These are phyloP conservation scores for Theobroma cacao DNA, from an alignment of 345 rosid species.

Conservation along the genomic window DNA sequence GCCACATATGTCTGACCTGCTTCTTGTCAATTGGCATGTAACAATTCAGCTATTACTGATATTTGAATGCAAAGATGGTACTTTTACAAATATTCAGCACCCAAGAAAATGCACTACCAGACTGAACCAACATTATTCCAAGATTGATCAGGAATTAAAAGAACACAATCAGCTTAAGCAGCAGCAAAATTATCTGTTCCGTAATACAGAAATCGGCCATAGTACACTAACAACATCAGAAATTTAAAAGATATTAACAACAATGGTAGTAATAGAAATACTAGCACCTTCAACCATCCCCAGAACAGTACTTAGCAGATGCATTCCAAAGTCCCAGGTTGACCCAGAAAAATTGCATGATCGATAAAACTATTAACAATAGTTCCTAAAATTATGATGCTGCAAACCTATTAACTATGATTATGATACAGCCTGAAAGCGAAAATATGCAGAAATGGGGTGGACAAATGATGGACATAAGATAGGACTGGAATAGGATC, in stretches of 20 bases:
- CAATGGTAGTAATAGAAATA: not conserved
- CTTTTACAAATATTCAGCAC: slow-evolving; percentile 2
- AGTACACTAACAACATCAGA: not conserved
- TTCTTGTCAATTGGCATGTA: slow-evolving; percentile 20
- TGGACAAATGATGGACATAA: not conserved
- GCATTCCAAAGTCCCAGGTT: not conserved
- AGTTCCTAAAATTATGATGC: not conserved
- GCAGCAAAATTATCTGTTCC: not conserved
- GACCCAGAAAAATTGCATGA: not conserved
- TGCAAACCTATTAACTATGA: not conserved
- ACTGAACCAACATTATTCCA: not conserved
- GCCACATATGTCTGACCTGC: slow-evolving; percentile 75
- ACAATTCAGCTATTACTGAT: slow-evolving; percentile 9
- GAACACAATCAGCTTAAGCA: not conserved
- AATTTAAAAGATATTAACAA: not conserved
- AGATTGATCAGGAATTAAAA: not conserved
- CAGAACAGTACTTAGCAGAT: not conserved
- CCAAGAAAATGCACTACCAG: not conserved
- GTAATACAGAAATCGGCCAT: not conserved
- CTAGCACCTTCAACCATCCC: not conserved
- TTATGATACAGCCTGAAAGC: not conserved
- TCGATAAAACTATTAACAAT: not conserved
- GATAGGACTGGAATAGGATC: not conserved
- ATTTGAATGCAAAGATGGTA: not conserved
- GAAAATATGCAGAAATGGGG: not conserved